Percentiles rank a stretch among this genome's conserved stretches.
Evolutionary conservation across 2,329 filamentous ascomycete species (phyloP).

Genomic region (Alternaria gaisen): DNA sequence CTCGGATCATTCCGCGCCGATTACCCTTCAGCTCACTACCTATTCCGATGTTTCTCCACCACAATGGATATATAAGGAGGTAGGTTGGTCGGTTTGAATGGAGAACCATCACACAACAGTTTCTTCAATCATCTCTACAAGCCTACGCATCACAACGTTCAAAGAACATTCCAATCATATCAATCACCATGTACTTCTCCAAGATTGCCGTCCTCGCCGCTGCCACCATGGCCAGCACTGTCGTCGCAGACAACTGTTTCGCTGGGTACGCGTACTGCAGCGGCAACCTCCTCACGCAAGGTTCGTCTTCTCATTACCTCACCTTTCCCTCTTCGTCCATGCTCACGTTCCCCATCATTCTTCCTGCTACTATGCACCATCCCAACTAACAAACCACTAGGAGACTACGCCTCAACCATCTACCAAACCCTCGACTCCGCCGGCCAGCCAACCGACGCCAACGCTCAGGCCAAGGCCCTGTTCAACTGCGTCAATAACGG

Average conservation of each 20-base stretch:
- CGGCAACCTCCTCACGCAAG: constrained; percentile 1
- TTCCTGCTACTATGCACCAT: fast-evolving
- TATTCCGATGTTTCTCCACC: no score
- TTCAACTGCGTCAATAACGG: constrained; percentile 5
- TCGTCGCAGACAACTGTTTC: constrained; percentile 2
- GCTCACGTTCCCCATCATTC: fast-evolving
- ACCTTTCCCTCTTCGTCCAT: fast-evolving
- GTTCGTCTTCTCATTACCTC: not conserved
- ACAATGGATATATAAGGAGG: not conserved
- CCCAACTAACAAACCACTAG: not conserved
- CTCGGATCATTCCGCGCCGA: no score
- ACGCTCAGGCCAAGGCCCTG: not conserved
- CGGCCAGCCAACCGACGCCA: not conserved
- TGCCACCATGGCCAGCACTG: constrained; percentile 1
- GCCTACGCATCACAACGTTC: not conserved
- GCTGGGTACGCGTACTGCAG: not conserved
- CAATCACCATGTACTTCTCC: not conserved
- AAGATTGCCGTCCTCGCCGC: not conserved
- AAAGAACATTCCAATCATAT: not conserved
- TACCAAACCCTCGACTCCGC: not conserved
- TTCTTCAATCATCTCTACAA: not conserved
- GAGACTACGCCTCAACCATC: constrained; percentile 7
- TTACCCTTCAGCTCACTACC: no score
- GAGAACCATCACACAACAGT: not conserved
- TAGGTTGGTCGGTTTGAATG: not conserved